phyloP scores from a whole-genome alignment of 345 rosid genomes.

The Mallotus nudiflorus region DNA sequence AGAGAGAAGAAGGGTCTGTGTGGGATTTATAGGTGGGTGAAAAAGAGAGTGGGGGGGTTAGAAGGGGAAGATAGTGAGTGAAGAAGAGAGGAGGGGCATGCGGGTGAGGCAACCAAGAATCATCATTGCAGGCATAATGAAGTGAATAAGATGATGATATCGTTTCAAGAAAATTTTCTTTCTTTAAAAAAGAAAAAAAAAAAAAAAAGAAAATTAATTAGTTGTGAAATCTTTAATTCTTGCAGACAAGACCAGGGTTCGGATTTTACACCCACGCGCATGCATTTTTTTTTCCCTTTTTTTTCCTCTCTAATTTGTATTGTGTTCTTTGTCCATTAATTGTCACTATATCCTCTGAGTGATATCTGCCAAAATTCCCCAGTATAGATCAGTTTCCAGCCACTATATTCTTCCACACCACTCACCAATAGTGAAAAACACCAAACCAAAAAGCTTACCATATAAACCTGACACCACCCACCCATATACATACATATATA shows the following conservation, averaged over 20 bases:
- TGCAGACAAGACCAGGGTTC: constrained; percentile 34
- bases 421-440: not conserved
- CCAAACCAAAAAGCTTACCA: not conserved
- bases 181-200: too few relatives aligned
- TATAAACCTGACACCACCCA: too few relatives aligned
- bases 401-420: not conserved
- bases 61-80: constrained; percentile 15
- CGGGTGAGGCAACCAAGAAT: constrained; percentile 97
- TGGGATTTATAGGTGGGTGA: constrained; percentile 31
- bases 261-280: constrained; percentile 62
- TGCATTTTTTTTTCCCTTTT: constrained; percentile 18
- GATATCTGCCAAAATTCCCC: not conserved
- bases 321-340: not conserved
- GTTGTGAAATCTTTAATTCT: constrained; percentile 22
- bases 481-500: too few relatives aligned
- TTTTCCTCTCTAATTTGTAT: not conserved
- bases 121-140: constrained; percentile 95
- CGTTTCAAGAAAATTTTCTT: not conserved
- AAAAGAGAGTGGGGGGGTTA: constrained; percentile 14
- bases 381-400: not conserved
- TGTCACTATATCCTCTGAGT: not conserved
- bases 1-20: constrained; percentile 36
- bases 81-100: constrained; percentile 67
- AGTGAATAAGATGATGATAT: constrained; percentile 37
- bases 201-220: too few relatives aligned